A percentile compares a stretch with the other conserved stretches of the same genome.
Conservation (phyloP, 768 basidiomycete genomes). For the Hericium coralloides region DNA sequence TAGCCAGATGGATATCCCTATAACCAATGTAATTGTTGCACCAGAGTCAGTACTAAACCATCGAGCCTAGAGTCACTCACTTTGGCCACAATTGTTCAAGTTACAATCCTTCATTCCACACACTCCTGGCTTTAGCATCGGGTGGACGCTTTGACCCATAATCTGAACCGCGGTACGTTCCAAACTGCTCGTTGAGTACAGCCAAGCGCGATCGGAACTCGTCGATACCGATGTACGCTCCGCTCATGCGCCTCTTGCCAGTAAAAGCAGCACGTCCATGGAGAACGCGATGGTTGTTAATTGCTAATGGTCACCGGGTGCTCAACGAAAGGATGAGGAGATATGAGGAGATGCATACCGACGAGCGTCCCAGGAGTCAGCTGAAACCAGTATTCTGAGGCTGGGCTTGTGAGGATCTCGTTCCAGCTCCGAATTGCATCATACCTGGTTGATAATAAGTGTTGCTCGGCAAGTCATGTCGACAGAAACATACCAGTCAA, state of each 20-base stretch:
- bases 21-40: no score
- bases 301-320: constrained; percentile 36
- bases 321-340: neutral
- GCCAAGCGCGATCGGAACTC: constrained; percentile 79
- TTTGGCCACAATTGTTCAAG: neutral
- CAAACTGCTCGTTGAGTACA: constrained; percentile 55
- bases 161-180: constrained; percentile 14
- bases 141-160: neutral
- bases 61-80: no score
- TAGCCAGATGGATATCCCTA: no score
- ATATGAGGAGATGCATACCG: constrained; percentile 29
- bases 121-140: constrained; percentile 3
- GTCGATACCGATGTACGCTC: constrained; percentile 88
- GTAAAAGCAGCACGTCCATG: constrained; percentile 91
- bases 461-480: neutral
- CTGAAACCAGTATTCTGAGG: constrained; percentile 90
- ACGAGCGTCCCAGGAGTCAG: constrained; percentile 82
- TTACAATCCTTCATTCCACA: constrained; percentile 17
- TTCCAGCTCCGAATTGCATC: constrained; percentile 77
- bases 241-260: constrained; percentile 88
- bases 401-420: constrained; percentile 58
- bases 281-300: constrained; percentile 90
- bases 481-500: constrained; percentile 49
- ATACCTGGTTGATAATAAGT: constrained; percentile 36
- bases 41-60: no score